Percentiles rank a stretch among this genome's conserved stretches.
These are phyloP conservation scores for Torulaspora quercuum DNA, from an alignment of 805 yeast genomes.

Conservation along the genomic window DNA sequence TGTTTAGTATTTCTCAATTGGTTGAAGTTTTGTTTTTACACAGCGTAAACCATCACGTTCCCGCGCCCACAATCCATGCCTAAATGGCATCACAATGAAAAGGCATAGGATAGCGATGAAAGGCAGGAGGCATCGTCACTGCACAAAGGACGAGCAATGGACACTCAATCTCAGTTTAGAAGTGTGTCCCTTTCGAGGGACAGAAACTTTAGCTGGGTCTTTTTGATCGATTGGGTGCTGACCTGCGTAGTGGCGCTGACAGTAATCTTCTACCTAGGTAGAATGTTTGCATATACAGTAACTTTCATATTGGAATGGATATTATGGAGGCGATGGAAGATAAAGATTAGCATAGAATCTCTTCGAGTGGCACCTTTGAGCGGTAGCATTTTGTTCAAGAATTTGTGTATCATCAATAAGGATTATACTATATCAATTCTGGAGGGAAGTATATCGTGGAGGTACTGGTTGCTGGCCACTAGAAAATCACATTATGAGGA, in stretches of 20 bases:
- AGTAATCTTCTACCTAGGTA: slow-evolving; percentile 70
- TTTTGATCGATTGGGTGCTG: slow-evolving; percentile 78
- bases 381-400: slow-evolving; percentile 76
- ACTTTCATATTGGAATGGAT: slow-evolving; percentile 49
- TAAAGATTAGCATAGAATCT: slow-evolving; percentile 66
- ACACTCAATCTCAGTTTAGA: slow-evolving; percentile 30
- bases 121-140: too few relatives aligned
- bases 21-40: not conserved
- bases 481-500: slow-evolving; percentile 31
- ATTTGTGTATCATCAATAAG: slow-evolving; percentile 66
- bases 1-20: not conserved
- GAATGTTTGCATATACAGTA: slow-evolving; percentile 60
- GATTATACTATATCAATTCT: slow-evolving; percentile 69
- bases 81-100: too few relatives aligned
- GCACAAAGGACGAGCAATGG: slow-evolving; percentile 23
- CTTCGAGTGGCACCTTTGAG: slow-evolving; percentile 74
- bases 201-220: slow-evolving; percentile 59
- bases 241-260: slow-evolving; percentile 58
- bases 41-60: too few relatives aligned
- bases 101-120: too few relatives aligned
- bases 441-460: slow-evolving; percentile 79
- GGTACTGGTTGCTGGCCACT: slow-evolving; percentile 70
- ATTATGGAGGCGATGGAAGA: slow-evolving; percentile 60
- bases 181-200: slow-evolving; percentile 33
- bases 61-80: too few relatives aligned